Conservation (phyloP, 2,329 filamentous ascomycete species). For the Penicillium sp. region DNA sequence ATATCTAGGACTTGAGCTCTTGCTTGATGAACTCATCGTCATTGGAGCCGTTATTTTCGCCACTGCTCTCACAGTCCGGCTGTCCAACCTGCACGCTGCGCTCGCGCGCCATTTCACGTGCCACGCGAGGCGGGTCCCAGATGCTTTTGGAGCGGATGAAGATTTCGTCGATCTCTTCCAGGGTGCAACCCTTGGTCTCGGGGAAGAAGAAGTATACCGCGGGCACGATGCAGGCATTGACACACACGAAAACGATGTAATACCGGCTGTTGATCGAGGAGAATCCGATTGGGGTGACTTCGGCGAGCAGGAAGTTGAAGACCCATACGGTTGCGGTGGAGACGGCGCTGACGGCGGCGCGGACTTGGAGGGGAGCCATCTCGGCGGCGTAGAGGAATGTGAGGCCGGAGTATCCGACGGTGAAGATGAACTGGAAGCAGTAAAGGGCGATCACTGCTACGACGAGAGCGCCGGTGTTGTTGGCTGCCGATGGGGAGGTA, state of each 20-base stretch:
- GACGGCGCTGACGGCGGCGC: conserved; percentile 55
- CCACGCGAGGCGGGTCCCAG: conserved; percentile 27
- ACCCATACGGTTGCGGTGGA: conserved; percentile 49
- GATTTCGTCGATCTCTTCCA: conserved; percentile 44
- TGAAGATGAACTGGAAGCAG: conserved; percentile 61
- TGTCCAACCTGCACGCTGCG: neutral
- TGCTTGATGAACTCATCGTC: neutral
- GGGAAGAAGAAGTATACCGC: conserved; percentile 41
- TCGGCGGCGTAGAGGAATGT: conserved; percentile 63
- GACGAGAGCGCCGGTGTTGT: conserved; percentile 50
- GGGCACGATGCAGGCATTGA: conserved; percentile 36
- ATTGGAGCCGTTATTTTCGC: conserved; percentile 5
- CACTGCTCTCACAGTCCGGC: conserved; percentile 10
- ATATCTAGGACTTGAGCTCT: neutral
- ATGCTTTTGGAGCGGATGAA: conserved; percentile 33
- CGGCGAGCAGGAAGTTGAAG: conserved; percentile 39
- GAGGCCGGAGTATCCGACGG: conserved; percentile 58
- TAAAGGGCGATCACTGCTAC: conserved; percentile 58
- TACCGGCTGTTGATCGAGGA: conserved; percentile 48
- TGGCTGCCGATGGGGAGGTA: conserved; percentile 39
- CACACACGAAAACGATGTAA: conserved; percentile 46
- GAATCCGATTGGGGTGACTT: conserved; percentile 40
- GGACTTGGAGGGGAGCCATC: conserved; percentile 46
- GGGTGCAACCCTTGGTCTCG: conserved; percentile 38
- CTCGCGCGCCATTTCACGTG: conserved; percentile 14